A percentile compares a stretch with the other conserved stretches of the same genome.
Evolutionary conservation across 1,139 yeast species (phyloP).

Genomic region (Protomyces pachydermus): DNA sequence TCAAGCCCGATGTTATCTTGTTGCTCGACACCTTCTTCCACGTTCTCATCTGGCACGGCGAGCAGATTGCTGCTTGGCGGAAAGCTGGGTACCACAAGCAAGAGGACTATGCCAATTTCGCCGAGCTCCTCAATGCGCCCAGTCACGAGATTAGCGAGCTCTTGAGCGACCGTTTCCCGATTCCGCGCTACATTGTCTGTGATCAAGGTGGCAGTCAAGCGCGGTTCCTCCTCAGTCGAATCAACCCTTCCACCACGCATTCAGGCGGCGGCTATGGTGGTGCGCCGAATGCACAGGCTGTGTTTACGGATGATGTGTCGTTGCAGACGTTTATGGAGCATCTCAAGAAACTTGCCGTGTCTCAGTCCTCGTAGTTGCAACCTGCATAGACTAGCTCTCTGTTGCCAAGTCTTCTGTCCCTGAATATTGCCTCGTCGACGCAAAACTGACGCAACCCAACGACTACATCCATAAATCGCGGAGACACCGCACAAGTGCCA

Average conservation of each 20-base stretch:
- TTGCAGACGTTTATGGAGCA: conserved; percentile 89
- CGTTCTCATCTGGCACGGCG: conserved; percentile 91
- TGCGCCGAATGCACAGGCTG: conserved; percentile 63
- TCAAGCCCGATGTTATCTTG: conserved; percentile 80
- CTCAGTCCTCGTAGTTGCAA: conserved; percentile 10
- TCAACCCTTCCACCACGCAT: conserved; percentile 87
- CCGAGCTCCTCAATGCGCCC: conserved; percentile 80
- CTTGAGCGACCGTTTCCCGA: conserved; percentile 88
- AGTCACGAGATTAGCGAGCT: conserved; percentile 88
- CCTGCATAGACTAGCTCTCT: neutral
- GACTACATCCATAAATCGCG: neutral
- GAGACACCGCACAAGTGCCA: neutral
- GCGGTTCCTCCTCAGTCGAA: conserved; percentile 85
- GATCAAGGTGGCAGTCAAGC: conserved; percentile 99
- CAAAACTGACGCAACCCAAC: neutral
- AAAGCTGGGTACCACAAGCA: conserved; percentile 90
- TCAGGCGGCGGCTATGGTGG: conserved; percentile 51
- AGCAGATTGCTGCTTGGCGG: conserved; percentile 93
- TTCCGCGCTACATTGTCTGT: conserved; percentile 92
- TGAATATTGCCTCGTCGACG: too few relatives aligned
- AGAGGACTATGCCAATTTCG: conserved; percentile 83
- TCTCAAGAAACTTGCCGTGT: conserved; percentile 40
- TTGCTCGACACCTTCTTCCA: conserved; percentile 94
- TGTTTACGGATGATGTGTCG: conserved; percentile 90
- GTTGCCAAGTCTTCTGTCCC: neutral